Percentiles rank a stretch among this genome's conserved stretches.
Conservation (phyloP, 2,329 filamentous ascomycete genomes). For the Purpureocillium takamizusanense region DNA sequence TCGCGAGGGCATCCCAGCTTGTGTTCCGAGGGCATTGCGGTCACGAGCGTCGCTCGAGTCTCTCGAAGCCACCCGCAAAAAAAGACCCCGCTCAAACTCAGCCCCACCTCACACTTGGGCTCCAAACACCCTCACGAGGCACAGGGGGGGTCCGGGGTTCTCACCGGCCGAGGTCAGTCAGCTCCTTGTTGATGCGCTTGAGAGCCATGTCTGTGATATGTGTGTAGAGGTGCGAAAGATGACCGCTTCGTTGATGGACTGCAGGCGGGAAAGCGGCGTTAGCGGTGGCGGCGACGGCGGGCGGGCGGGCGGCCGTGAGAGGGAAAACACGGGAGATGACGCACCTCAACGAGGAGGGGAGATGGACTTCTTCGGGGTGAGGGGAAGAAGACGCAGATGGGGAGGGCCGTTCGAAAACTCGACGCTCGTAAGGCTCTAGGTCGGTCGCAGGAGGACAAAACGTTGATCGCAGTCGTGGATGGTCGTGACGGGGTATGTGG, state of each 20-base stretch:
- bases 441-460: neutral
- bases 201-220: slow-evolving; percentile 58
- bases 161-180: slow-evolving; percentile 83
- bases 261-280: slow-evolving; percentile 12
- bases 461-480: neutral
- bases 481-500: neutral
- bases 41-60: slow-evolving; percentile 7
- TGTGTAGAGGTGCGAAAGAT: slow-evolving; percentile 12
- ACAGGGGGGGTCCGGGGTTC: slow-evolving; percentile 22
- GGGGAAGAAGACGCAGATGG: slow-evolving; percentile 9
- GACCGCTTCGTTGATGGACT: slow-evolving; percentile 15
- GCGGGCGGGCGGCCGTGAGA: neutral
- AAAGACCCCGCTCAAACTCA: slow-evolving; percentile 24
- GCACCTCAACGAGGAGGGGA: slow-evolving; percentile 15
- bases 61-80: slow-evolving; percentile 6
- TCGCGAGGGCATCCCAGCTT: neutral
- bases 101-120: slow-evolving; percentile 28
- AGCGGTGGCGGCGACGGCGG: slow-evolving; percentile 8
- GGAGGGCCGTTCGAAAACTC: neutral
- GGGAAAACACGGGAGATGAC: slow-evolving; percentile 12
- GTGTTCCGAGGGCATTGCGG: neutral
- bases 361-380: slow-evolving; percentile 7
- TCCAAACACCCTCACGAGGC: slow-evolving; percentile 13
- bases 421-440: neutral
- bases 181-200: slow-evolving; percentile 92